These are phyloP conservation scores for Botrytis galanthina DNA, from an alignment of 2,329 filamentous ascomycete species.

Conservation along the genomic window DNA sequence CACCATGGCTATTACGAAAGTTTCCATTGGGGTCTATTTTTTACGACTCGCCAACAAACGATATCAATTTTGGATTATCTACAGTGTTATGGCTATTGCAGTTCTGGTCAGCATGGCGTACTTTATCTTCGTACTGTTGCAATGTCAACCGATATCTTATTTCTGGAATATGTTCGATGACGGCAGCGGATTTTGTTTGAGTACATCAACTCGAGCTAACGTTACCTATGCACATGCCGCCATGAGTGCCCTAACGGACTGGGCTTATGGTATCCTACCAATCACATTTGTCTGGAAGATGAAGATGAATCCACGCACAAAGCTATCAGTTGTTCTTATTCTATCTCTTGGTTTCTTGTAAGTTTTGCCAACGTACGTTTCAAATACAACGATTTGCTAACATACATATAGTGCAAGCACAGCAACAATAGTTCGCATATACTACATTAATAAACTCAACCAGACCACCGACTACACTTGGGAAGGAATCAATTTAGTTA, in stretches of 20 bases:
- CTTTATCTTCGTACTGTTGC: slow-evolving; percentile 36
- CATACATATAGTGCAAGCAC: slow-evolving; percentile 40
- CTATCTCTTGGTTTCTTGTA: slow-evolving; percentile 43
- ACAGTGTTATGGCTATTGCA: slow-evolving; percentile 28
- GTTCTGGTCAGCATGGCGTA: slow-evolving; percentile 34
- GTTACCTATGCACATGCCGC: slow-evolving; percentile 35
- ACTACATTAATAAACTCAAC: slow-evolving; percentile 43
- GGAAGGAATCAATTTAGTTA: slow-evolving; percentile 44
- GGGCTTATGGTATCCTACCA: slow-evolving; percentile 36
- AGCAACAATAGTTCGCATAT: slow-evolving; percentile 45
- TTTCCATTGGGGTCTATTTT: slow-evolving; percentile 35
- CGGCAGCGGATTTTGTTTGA: slow-evolving; percentile 37
- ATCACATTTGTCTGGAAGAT: slow-evolving; percentile 36
- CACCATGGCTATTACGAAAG: slow-evolving; percentile 34
- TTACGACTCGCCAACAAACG: slow-evolving; percentile 32
- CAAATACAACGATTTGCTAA: neutral
- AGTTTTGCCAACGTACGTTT: slow-evolving; percentile 21
- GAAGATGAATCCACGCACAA: slow-evolving; percentile 36
- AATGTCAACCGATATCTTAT: slow-evolving; percentile 36
- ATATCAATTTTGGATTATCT: slow-evolving; percentile 33
- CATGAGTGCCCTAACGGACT: slow-evolving; percentile 35
- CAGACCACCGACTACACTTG: slow-evolving; percentile 42
- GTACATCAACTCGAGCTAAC: slow-evolving; percentile 27
- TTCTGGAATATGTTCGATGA: slow-evolving; percentile 41
- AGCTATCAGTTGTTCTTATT: slow-evolving; percentile 39